Conservation (phyloP, 192 early-diverging fungal species). For the Rhizophlyctis rosea region DNA sequence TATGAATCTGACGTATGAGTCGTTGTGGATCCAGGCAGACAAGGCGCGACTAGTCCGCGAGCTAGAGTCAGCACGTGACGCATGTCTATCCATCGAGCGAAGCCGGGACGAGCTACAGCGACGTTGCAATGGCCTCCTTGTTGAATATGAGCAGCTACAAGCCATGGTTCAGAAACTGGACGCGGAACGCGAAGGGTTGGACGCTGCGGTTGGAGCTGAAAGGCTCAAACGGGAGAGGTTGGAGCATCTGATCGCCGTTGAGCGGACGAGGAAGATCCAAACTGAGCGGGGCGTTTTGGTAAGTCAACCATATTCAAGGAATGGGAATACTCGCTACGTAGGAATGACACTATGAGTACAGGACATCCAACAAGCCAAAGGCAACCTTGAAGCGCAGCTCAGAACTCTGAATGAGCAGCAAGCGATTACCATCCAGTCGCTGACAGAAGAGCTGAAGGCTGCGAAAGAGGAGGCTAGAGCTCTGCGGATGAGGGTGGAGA, state of each 20-base stretch:
- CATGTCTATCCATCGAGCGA: slow-evolving; percentile 16
- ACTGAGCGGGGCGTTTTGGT: slow-evolving; percentile 28
- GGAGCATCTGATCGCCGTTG: slow-evolving; percentile 41
- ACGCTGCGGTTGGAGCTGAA: slow-evolving; percentile 4
- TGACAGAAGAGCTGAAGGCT: slow-evolving; percentile 11
- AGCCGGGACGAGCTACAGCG: slow-evolving; percentile 19
- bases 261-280: slow-evolving; percentile 46
- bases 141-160: slow-evolving; percentile 10
- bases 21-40: slow-evolving; percentile 27
- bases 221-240: slow-evolving; percentile 41
- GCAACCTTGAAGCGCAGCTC: slow-evolving; percentile 15
- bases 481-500: neutral
- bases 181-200: slow-evolving; percentile 17
- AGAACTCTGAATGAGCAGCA: slow-evolving; percentile 26
- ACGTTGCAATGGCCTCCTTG: neutral
- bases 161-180: slow-evolving; percentile 13
- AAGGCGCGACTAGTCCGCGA: slow-evolving; percentile 39
- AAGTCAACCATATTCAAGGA: neutral
- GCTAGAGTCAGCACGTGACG: slow-evolving; percentile 25
- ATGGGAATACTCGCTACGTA: neutral
- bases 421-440: neutral
- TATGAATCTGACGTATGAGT: too few species aligned
- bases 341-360: slow-evolving; percentile 10
- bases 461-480: slow-evolving; percentile 1
- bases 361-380: slow-evolving; percentile 16